These are phyloP conservation scores for Mesembryanthemum crystallinum DNA, from an alignment of 148 eudicot species.

Conservation along the genomic window DNA sequence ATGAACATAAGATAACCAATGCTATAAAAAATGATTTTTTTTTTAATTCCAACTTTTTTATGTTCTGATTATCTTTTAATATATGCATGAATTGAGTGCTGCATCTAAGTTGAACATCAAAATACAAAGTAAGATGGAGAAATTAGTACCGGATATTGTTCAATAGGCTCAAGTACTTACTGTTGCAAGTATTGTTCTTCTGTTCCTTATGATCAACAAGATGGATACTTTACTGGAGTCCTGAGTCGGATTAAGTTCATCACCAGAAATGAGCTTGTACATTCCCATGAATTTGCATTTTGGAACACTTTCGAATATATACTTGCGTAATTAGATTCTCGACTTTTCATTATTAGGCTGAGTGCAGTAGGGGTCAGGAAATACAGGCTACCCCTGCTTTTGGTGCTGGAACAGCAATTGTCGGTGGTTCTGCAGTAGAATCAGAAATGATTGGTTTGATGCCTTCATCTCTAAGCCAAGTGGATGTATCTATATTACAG, in stretches of 20 bases:
- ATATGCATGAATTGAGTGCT: background rate
- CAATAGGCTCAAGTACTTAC: slow-evolving; percentile 6
- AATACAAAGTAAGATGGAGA: background rate
- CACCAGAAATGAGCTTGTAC: background rate
- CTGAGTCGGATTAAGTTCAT: background rate
- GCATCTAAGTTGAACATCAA: background rate
- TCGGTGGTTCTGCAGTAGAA: slow-evolving; percentile 20
- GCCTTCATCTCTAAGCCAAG: slow-evolving; percentile 91
- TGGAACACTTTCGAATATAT: background rate
- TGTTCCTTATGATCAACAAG: background rate
- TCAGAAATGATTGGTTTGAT: slow-evolving; percentile 39
- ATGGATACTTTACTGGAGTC: background rate
- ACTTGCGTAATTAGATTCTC: background rate
- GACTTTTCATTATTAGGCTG: slow-evolving; percentile 29
- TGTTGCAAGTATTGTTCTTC: background rate
- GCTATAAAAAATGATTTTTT: too few relatives aligned
- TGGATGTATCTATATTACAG: slow-evolving; percentile 69
- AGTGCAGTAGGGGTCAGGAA: slow-evolving; percentile 21
- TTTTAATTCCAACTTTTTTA: too few relatives aligned
- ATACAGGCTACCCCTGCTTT: slow-evolving; percentile 28
- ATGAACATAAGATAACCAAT: too few relatives aligned
- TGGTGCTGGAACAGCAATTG: slow-evolving; percentile 28
- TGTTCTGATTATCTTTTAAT: too few relatives aligned
- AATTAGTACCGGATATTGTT: background rate
- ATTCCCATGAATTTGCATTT: background rate